Conservation (phyloP, 2,329 filamentous ascomycete genomes). For the Ascochyta koolunga region DNA sequence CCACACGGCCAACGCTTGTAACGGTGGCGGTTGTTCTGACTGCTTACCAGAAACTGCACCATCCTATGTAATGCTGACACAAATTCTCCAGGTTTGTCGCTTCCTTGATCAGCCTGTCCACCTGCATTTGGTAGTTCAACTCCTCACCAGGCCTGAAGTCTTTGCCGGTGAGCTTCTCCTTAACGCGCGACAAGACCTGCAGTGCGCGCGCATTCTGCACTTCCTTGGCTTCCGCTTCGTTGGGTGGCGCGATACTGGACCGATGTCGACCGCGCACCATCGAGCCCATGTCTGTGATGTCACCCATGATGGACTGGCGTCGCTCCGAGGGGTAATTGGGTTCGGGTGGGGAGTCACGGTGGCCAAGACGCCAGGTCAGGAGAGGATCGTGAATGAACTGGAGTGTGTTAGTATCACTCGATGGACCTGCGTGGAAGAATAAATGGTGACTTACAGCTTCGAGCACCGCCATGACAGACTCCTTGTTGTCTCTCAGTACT, state of each 20-base stretch:
- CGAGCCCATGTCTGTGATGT: constrained; percentile 40
- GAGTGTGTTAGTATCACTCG: constrained; percentile 8
- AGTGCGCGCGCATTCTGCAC: constrained; percentile 92
- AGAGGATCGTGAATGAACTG: constrained; percentile 99
- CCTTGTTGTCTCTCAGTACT: constrained; percentile 94
- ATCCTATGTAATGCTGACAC: constrained; percentile 98
- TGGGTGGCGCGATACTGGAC: constrained; percentile 43
- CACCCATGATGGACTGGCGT: constrained; percentile 63
- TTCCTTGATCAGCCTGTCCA: constrained; percentile 92
- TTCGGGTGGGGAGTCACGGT: constrained; percentile 65
- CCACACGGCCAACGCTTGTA: background rate
- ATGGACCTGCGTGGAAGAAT: background rate
- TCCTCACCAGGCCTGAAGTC: constrained; percentile 85
- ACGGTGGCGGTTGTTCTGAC: background rate
- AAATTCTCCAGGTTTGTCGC: constrained; percentile 97
- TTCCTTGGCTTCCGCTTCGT: constrained; percentile 63
- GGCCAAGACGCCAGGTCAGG: constrained; percentile 88
- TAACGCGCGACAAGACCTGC: constrained; percentile 88
- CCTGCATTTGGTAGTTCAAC: constrained; percentile 83
- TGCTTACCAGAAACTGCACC: constrained; percentile 93
- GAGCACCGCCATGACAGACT: constrained; percentile 96
- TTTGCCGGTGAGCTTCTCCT: constrained; percentile 91
- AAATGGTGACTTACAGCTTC: constrained; percentile 78
- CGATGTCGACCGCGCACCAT: constrained; percentile 46
- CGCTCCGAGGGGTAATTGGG: constrained; percentile 67